phyloP scores from a whole-genome alignment of 495 filamentous ascomycete species.

The Neurospora discreta region DNA sequence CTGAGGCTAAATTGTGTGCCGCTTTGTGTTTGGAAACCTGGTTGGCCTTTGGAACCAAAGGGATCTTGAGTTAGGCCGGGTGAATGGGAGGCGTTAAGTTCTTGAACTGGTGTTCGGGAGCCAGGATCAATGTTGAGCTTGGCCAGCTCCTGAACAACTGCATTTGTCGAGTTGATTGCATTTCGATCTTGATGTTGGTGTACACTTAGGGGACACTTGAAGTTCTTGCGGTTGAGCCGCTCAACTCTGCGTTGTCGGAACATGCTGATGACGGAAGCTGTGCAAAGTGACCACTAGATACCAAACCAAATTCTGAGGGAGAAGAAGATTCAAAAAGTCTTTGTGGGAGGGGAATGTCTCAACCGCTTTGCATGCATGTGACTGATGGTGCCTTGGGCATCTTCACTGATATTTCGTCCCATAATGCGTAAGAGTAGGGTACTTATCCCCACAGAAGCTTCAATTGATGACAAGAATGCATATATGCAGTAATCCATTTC shows the following conservation, averaged over 20 bases:
- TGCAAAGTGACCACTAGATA: neutral
- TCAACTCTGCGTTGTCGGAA: fast-evolving
- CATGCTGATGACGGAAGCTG: neutral
- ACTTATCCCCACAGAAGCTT: neutral
- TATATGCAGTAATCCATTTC: neutral
- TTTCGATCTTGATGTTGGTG: neutral
- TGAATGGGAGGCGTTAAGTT: neutral
- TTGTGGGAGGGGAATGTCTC: neutral
- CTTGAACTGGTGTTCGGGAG: neutral
- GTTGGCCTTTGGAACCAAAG: neutral
- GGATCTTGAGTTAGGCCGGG: too few species aligned
- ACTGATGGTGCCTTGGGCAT: neutral
- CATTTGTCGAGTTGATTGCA: neutral
- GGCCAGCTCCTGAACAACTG: neutral
- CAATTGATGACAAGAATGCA: neutral
- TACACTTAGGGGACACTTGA: too few species aligned
- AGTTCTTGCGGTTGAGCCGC: neutral
- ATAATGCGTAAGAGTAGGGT: neutral
- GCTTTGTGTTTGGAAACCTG: neutral
- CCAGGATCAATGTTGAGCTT: neutral
- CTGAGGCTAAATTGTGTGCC: neutral
- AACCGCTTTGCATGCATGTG: neutral
- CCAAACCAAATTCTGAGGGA: neutral
- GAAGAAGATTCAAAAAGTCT: neutral
- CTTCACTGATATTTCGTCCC: neutral